Base-by-base conservation (phyloP, 345 rosid genomes). In the Firmiana major region DNA sequence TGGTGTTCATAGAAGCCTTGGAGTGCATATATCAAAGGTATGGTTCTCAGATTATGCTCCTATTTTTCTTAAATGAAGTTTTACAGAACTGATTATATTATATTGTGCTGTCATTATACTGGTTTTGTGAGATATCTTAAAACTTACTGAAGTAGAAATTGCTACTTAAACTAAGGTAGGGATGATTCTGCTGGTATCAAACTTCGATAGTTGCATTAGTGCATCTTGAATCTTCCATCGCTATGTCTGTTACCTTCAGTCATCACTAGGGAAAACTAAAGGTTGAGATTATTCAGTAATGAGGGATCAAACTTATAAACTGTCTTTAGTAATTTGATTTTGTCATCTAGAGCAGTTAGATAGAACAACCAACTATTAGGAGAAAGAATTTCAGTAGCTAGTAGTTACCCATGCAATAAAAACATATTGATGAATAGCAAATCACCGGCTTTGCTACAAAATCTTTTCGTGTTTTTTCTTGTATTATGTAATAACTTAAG, bases 1-100 rank as follows among this genome's bases (percentile, higher is more conserved):
- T 72, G 99, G 99, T 77, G 85, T 92, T 49, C 99, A 96, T 83
- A 86, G 99, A 85, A 90, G 98, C 91, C 98, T 96, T 83, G 99
- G 99, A 74, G 97, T 90, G 69, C 99, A 96, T 83, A 88, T 94
- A 85, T 85, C 99, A 79, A 96, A 94, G 94, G 99, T 96, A 79
- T 45, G 71, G 55, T 73, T 79, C 62, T 72, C 26, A 6, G 6
- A 34, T 53, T 71, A 34, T 19, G 74, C 60, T 51, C 60, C 42
- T 31, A 5, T 16, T 46, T 26, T 70, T 11, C 46, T 71, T 53
- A 2, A 15, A 4, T 48, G 22, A 26, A 26, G 43, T 71, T 49
- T 16, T 6, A 26, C 24, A 21, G 24, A 13, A 24, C 57, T 24
- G 72, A 45, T 68, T 3, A 22, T 45, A 24, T 68, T 24, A 22